Percentiles rank a stretch among this genome's conserved stretches.
phyloP scores from a whole-genome alignment of 2,329 filamentous ascomycete genomes.

The Taxawa tesnikishii region DNA sequence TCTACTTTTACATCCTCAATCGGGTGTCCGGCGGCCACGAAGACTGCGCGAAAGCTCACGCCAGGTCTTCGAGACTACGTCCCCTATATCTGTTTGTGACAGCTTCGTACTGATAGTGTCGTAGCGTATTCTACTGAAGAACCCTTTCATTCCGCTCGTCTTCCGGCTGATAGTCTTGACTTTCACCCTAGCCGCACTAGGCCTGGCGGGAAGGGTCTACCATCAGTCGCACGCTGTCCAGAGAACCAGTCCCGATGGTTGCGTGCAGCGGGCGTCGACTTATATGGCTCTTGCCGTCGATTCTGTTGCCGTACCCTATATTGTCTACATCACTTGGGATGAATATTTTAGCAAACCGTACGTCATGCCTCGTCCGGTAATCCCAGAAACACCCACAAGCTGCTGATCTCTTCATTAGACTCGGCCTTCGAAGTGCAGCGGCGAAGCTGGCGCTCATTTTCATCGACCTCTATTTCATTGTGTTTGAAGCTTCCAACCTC shows the following conservation, averaged over 20 bases:
- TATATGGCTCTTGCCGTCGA: constrained; percentile 86
- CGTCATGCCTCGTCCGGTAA: constrained; percentile 7
- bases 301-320: constrained; percentile 76
- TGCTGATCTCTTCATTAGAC: constrained; percentile 15
- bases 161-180: constrained; percentile 73
- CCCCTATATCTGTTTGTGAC: too few species aligned
- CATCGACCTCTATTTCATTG: constrained; percentile 89
- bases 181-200: constrained; percentile 73
- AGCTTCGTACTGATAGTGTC: too few species aligned
- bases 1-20: neutral
- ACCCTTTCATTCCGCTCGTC: constrained; percentile 72
- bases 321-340: constrained; percentile 88
- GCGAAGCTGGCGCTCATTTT: constrained; percentile 85
- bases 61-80: constrained; percentile 4
- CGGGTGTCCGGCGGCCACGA: neutral
- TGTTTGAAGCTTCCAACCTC: constrained; percentile 90
- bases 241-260: constrained; percentile 21
- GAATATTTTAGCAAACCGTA: constrained; percentile 85
- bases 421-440: constrained; percentile 71
- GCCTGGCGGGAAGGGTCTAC: constrained; percentile 64
- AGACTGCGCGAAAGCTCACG: constrained; percentile 3
- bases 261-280: constrained; percentile 47
- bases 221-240: constrained; percentile 23
- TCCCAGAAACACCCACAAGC: too few species aligned
- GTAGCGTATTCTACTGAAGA: constrained; percentile 55